Percentiles rank a stretch among this genome's conserved stretches.
Conservation (phyloP, 495 filamentous ascomycete genomes). For the Hyaloscypha finlandica region DNA sequence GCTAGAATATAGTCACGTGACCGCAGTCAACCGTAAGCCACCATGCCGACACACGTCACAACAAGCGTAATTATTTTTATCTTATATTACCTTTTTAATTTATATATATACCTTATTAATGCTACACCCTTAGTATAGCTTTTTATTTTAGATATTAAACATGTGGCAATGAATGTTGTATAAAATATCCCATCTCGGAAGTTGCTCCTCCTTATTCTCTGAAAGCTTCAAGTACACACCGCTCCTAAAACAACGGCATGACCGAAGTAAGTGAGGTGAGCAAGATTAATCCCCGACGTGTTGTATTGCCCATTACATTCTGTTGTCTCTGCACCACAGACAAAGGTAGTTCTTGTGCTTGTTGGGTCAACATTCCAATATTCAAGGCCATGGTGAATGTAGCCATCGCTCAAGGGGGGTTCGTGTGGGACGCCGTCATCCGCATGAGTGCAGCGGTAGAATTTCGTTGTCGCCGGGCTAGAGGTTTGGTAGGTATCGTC, state of each 20-base stretch:
- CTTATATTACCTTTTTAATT: too few relatives aligned
- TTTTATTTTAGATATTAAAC: neutral
- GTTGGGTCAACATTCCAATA: constrained; percentile 51
- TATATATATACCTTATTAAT: too few relatives aligned
- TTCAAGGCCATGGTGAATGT: constrained; percentile 66
- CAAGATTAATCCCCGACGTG: constrained; percentile 8
- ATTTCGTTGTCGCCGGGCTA: constrained; percentile 38
- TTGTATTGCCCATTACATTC: constrained; percentile 12
- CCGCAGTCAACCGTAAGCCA: too few relatives aligned
- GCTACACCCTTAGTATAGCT: too few relatives aligned
- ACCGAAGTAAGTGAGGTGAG: constrained; percentile 12
- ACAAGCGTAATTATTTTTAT: too few relatives aligned
- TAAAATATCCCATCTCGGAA: neutral
- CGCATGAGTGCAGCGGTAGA: constrained; percentile 67
- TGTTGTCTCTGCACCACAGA: constrained; percentile 20
- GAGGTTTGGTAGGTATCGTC: constrained; percentile 39
- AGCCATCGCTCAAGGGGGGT: constrained; percentile 58
- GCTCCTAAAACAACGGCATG: constrained; percentile 6
- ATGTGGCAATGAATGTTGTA: neutral
- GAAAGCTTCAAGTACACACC: constrained; percentile 6
- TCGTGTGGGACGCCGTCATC: constrained; percentile 68
- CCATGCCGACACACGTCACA: too few relatives aligned
- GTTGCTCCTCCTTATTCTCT: neutral
- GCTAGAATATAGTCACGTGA: too few relatives aligned
- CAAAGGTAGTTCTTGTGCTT: constrained; percentile 26